phyloP scores from a whole-genome alignment of 208 protist genomes.

The Naegleria gruberi region DNA sequence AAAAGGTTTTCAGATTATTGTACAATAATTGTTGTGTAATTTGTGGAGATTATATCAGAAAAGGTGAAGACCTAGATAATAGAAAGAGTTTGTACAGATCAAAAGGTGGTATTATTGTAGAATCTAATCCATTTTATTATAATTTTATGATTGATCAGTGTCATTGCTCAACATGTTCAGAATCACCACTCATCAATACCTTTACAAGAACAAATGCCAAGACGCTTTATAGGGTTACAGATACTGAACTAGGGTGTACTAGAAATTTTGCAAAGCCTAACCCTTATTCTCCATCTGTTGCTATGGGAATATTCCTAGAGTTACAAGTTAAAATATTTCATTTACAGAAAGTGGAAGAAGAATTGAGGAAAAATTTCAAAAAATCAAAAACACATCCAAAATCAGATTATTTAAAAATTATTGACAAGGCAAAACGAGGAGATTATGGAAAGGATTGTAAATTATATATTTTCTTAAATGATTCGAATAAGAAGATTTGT shows the following conservation, averaged over 20 bases:
- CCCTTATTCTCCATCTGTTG: neutral
- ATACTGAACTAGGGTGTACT: neutral
- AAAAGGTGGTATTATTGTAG: neutral
- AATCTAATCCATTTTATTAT: neutral
- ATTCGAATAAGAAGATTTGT: too few relatives aligned
- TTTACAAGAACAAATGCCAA: neutral
- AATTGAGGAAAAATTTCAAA: neutral
- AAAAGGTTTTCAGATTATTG: neutral
- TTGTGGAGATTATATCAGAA: neutral
- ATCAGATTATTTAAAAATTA: neutral
- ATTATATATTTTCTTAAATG: too few relatives aligned
- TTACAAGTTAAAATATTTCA: neutral
- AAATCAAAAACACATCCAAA: neutral
- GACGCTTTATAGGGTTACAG: neutral
- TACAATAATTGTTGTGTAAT: neutral
- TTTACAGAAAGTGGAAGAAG: neutral
- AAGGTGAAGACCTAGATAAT: neutral
- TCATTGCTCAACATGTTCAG: neutral
- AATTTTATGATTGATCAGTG: neutral
- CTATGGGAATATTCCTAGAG: neutral
- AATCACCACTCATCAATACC: neutral
- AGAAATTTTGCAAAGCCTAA: neutral
- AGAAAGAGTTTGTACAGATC: neutral
- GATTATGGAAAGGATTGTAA: neutral
- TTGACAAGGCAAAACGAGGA: neutral